Conservation (phyloP, 2,329 filamentous ascomycete species). For the Trichophyton simii region DNA sequence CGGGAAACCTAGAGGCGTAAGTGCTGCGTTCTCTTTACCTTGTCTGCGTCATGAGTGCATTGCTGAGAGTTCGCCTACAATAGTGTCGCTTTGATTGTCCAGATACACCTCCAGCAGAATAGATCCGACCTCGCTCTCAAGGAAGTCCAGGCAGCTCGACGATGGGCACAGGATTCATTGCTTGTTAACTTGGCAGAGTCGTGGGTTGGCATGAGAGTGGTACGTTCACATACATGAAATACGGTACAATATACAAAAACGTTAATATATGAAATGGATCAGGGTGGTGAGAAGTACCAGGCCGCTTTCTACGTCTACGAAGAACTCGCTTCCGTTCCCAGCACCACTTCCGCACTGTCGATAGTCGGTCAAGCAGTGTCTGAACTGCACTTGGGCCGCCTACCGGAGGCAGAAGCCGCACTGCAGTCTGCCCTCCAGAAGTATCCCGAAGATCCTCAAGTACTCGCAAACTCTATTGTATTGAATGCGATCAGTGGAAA, state of each 20-base stretch:
- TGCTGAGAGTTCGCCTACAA: not conserved
- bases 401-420: constrained; percentile 79
- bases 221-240: constrained; percentile 33
- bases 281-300: constrained; percentile 94
- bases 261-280: not conserved
- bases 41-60: not conserved
- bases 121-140: constrained; percentile 80
- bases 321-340: constrained; percentile 78
- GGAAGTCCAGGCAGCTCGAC: constrained; percentile 71
- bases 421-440: constrained; percentile 67
- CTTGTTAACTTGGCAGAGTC: constrained; percentile 90
- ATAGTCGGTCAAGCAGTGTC: constrained; percentile 81
- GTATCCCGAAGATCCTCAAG: constrained; percentile 57
- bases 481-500: constrained; percentile 66
- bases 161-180: constrained; percentile 91
- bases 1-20: constrained; percentile 67
- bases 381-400: constrained; percentile 77
- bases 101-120: constrained; percentile 88
- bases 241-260: not conserved
- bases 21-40: constrained; percentile 23
- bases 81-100: constrained; percentile 71
- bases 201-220: constrained; percentile 81
- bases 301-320: constrained; percentile 96
- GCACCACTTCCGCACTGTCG: constrained; percentile 61
- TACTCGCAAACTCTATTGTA: constrained; percentile 73